A percentile compares a stretch with the other conserved stretches of the same genome.
Conservation (phyloP, 2,329 filamentous ascomycete genomes). For the Ceratocystis cacaofunesta region DNA sequence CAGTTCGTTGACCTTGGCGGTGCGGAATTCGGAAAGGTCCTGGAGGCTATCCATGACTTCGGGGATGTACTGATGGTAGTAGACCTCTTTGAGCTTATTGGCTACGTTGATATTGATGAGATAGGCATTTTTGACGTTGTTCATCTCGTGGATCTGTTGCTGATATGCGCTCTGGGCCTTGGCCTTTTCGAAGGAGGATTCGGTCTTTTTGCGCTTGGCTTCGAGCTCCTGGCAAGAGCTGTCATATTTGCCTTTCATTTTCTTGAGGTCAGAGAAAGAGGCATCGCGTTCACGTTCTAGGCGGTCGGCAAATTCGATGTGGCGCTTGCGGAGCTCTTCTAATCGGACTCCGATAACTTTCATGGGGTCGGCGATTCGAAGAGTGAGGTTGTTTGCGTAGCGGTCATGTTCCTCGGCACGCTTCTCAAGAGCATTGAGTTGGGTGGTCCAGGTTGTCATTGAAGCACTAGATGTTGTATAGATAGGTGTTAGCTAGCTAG, state of each 20-base stretch:
- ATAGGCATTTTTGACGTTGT: slow-evolving; percentile 97
- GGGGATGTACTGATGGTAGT: slow-evolving; percentile 93
- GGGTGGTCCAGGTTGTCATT: slow-evolving; percentile 90
- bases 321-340: slow-evolving; percentile 83
- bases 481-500: not conserved
- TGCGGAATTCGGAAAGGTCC: slow-evolving; percentile 81
- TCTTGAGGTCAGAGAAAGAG: slow-evolving; percentile 72
- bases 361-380: slow-evolving; percentile 72
- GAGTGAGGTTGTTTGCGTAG: slow-evolving; percentile 63
- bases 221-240: slow-evolving; percentile 87
- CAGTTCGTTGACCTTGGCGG: slow-evolving; percentile 65
- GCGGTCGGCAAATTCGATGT: slow-evolving; percentile 76
- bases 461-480: slow-evolving; percentile 48
- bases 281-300: slow-evolving; percentile 78
- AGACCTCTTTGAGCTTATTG: slow-evolving; percentile 93
- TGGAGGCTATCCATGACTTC: slow-evolving; percentile 88
- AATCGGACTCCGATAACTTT: slow-evolving; percentile 60
- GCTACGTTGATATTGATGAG: slow-evolving; percentile 90
- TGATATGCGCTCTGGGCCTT: slow-evolving; percentile 88
- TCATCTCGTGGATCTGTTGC: slow-evolving; percentile 87
- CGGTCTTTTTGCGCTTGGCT: slow-evolving; percentile 83
- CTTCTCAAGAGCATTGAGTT: slow-evolving; percentile 77
- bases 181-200: slow-evolving; percentile 82
- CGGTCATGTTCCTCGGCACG: slow-evolving; percentile 80
- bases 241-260: slow-evolving; percentile 88